Percentiles rank a stretch among this genome's conserved stretches.
phyloP scores from a whole-genome alignment of 306 rosid genomes.

The Acacia confusa region DNA sequence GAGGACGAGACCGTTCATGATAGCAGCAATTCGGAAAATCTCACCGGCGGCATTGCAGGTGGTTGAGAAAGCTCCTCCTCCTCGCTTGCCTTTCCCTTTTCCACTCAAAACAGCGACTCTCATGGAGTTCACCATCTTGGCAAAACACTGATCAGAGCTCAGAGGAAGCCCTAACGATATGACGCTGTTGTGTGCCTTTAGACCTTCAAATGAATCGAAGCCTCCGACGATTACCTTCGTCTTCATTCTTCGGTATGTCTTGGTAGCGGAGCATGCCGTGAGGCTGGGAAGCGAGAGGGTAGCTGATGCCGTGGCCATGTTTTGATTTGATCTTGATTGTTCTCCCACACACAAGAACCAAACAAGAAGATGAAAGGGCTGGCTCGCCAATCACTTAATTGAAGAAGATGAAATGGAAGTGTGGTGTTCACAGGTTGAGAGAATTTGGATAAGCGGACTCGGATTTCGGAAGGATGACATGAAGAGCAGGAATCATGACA shows the following conservation, averaged over 20 bases:
- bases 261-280: not conserved
- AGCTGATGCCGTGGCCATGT: slow-evolving; percentile 24
- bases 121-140: slow-evolving; percentile 1
- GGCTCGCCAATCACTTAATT: not conserved
- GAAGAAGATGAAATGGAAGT: not conserved
- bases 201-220: slow-evolving; percentile 12
- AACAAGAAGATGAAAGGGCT: not conserved
- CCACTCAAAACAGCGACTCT: not conserved
- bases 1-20: slow-evolving; percentile 14
- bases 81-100: not conserved
- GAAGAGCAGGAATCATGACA: not conserved
- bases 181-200: slow-evolving; percentile 19
- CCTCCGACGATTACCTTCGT: not conserved
- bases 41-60: slow-evolving; percentile 27
- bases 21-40: slow-evolving; percentile 8
- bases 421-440: not conserved
- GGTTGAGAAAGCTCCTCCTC: slow-evolving; percentile 20
- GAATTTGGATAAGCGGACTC: not conserved
- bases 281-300: not conserved
- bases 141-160: slow-evolving; percentile 18
- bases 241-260: not conserved
- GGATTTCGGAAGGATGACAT: not conserved
- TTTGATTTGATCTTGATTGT: not conserved
- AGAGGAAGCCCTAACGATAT: not conserved
- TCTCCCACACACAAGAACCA: not conserved